These are phyloP conservation scores for Penicillium paxilli DNA, from an alignment of 495 filamentous ascomycete genomes.

Conservation along the genomic window DNA sequence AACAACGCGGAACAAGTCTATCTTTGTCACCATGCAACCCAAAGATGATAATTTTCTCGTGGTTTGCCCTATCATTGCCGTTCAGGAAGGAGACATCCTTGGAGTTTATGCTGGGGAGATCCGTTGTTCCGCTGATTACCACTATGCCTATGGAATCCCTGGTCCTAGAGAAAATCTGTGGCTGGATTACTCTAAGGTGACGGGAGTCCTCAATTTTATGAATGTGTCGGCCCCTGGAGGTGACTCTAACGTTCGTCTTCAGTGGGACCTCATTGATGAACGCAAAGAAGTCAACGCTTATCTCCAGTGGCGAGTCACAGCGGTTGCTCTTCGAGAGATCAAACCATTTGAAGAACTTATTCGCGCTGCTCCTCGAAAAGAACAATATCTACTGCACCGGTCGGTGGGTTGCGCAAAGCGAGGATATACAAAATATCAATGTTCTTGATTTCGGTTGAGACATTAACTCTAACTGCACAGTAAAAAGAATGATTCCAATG, in stretches of 20 bases:
- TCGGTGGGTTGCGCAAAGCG: not conserved
- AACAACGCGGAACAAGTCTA: slow-evolving; percentile 3
- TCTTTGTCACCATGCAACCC: slow-evolving; percentile 1
- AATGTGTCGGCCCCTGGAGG: not conserved
- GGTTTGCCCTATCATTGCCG: not conserved
- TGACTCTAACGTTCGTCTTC: slow-evolving; percentile 1
- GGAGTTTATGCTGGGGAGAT: not conserved
- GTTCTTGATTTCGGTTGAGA: too few relatives aligned
- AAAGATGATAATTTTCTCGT: not conserved
- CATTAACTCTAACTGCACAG: too few relatives aligned
- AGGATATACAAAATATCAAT: not conserved
- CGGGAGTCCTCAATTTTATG: not conserved
- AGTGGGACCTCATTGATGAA: not conserved
- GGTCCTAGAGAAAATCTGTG: slow-evolving; percentile 2
- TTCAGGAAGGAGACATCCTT: slow-evolving; percentile 2
- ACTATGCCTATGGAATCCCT: not conserved
- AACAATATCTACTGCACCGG: slow-evolving; percentile 3
- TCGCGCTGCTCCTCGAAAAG: slow-evolving; percentile 4
- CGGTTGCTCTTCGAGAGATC: not conserved
- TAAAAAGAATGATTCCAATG: too few relatives aligned
- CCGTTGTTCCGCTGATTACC: not conserved
- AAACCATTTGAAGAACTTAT: slow-evolving; percentile 3
- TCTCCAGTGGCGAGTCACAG: slow-evolving; percentile 2
- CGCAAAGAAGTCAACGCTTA: not conserved
- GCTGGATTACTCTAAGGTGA: slow-evolving; percentile 1